Conservation (phyloP, 129 eudicot species). For the Saussurea involucrata region DNA sequence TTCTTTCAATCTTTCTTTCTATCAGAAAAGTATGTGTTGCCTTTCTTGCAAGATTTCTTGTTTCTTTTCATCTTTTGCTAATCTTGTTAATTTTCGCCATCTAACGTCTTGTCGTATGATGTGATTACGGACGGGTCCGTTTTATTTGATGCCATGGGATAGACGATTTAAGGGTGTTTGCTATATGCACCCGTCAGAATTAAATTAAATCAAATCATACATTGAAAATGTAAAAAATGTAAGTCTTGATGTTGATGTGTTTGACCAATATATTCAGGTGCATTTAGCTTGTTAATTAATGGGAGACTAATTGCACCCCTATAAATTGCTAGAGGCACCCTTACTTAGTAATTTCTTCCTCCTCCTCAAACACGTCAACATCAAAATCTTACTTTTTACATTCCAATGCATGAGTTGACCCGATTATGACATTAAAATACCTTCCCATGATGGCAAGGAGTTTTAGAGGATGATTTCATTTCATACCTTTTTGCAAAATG, state of each 20-base stretch:
- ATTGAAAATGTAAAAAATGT: too few species aligned
- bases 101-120: not conserved
- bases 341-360: too few species aligned
- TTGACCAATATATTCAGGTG: not conserved
- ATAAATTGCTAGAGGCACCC: too few species aligned
- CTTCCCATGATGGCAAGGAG: too few species aligned
- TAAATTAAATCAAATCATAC: not conserved
- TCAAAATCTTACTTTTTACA: too few species aligned
- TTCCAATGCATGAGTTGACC: too few species aligned
- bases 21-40: not conserved
- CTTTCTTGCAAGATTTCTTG: conserved; percentile 1
- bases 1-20: not conserved
- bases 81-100: not conserved
- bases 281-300: too few species aligned
- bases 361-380: too few species aligned
- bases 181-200: not conserved
- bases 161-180: too few species aligned
- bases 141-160: too few species aligned
- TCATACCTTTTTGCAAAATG: not conserved
- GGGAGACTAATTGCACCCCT: too few species aligned
- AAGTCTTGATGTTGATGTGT: not conserved
- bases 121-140: not conserved
- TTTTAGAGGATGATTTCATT: not conserved
- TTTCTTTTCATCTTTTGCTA: not conserved
- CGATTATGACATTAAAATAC: too few species aligned